Evolutionary conservation across 108 stramenopile genomes (phyloP).

Genomic region (Stephanodiscus minutulus): DNA sequence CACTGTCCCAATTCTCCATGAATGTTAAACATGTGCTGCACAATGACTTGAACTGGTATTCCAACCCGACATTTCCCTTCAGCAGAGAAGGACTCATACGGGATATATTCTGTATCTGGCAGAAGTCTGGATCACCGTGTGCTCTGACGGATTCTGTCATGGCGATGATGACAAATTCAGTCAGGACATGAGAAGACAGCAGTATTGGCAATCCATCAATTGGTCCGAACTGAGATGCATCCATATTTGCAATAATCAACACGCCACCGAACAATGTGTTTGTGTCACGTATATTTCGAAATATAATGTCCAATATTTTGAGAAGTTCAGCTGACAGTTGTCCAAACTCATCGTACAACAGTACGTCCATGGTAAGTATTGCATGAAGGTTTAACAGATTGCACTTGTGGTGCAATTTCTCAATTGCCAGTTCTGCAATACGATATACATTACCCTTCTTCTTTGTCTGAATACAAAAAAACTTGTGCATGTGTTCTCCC

Average conservation of each 20-base stretch:
- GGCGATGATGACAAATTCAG: slow-evolving; percentile 18
- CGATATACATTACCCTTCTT: slow-evolving; percentile 1
- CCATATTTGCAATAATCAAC: slow-evolving; percentile 24
- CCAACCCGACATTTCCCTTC: neutral
- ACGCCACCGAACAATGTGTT: slow-evolving; percentile 32
- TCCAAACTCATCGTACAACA: slow-evolving; percentile 25
- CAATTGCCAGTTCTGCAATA: slow-evolving; percentile 3
- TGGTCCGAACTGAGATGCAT: slow-evolving; percentile 20
- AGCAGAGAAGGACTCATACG: slow-evolving; percentile 19
- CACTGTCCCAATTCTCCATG: slow-evolving; percentile 5
- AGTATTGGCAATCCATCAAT: slow-evolving; percentile 25
- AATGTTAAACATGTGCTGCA: slow-evolving; percentile 6
- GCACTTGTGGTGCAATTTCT: neutral
- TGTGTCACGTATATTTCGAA: slow-evolving; percentile 1
- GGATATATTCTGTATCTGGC: slow-evolving; percentile 18
- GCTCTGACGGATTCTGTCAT: slow-evolving; percentile 18
- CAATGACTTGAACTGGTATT: slow-evolving; percentile 1
- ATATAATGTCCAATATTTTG: slow-evolving; percentile 17
- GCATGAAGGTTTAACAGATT: slow-evolving; percentile 1
- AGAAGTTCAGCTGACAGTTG: slow-evolving; percentile 22
- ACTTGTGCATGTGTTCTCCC: slow-evolving; percentile 20
- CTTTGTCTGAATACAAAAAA: slow-evolving; percentile 1
- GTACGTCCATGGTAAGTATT: slow-evolving; percentile 22
- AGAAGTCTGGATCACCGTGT: slow-evolving; percentile 5
- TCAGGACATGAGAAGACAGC: slow-evolving; percentile 7